These are phyloP conservation scores for Coemansia sp. DNA, from an alignment of 192 early-diverging fungal genomes.

Conservation along the genomic window DNA sequence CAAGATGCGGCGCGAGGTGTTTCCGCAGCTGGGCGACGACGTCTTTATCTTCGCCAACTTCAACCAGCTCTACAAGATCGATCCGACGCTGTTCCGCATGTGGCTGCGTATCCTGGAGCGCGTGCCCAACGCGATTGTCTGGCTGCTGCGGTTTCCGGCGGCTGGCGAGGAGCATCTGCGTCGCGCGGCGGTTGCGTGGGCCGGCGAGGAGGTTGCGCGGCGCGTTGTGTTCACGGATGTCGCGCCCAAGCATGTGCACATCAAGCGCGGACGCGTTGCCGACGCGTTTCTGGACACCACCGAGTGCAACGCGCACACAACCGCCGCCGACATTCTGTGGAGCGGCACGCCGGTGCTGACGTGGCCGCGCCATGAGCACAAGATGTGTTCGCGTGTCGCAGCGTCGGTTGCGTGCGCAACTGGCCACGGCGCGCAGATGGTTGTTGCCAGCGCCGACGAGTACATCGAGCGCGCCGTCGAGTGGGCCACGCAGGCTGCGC, in stretches of 20 bases:
- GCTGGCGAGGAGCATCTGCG: constrained; percentile 79
- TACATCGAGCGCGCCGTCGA: constrained; percentile 70
- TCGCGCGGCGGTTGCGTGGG: constrained; percentile 71
- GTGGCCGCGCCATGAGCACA: constrained; percentile 84
- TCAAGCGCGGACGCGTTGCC: constrained; percentile 88
- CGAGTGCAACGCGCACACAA: constrained; percentile 97
- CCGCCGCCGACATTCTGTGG: constrained; percentile 94
- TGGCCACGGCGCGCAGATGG: constrained; percentile 69
- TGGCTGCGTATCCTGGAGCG: constrained; percentile 84
- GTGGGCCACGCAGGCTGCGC: constrained; percentile 54
- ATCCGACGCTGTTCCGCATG: constrained; percentile 79
- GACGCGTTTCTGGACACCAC: constrained; percentile 93
- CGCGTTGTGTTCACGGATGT: constrained; percentile 87
- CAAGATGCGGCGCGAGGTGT: constrained; percentile 83
- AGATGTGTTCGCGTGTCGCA: constrained; percentile 89
- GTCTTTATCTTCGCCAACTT: constrained; percentile 94
- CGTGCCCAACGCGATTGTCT: constrained; percentile 82
- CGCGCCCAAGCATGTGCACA: constrained; percentile 84
- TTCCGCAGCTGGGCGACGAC: constrained; percentile 79
- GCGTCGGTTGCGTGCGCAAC: constrained; percentile 85
- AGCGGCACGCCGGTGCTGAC: constrained; percentile 91
- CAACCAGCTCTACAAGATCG: constrained; percentile 97
- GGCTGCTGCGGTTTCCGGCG: constrained; percentile 90
- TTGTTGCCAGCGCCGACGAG: constrained; percentile 62
- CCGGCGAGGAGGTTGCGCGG: constrained; percentile 70